Evolutionary conservation across 805 yeast genomes (phyloP).

Genomic region (Hanseniaspora osmophila): DNA sequence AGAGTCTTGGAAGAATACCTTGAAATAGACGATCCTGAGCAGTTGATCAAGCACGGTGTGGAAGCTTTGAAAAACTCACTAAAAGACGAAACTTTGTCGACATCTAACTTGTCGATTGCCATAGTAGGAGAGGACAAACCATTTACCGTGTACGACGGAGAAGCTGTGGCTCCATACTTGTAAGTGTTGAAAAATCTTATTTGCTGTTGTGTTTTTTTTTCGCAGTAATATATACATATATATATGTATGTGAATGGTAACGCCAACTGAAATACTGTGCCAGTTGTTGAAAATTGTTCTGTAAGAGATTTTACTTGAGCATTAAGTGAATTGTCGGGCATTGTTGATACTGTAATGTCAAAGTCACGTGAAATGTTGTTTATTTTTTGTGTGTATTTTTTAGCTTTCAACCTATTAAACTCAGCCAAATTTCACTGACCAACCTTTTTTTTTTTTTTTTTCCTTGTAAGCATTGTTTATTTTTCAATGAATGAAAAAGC

Average conservation of each 20-base stretch:
- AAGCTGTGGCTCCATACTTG: slow-evolving; percentile 39
- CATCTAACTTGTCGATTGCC: slow-evolving; percentile 77
- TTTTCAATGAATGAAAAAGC: too few relatives aligned
- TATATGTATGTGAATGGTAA: too few relatives aligned
- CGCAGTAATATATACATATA: neutral
- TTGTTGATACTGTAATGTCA: too few relatives aligned
- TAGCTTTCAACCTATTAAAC: too few relatives aligned
- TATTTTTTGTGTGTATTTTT: neutral
- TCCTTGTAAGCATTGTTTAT: neutral
- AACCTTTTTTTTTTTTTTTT: too few relatives aligned
- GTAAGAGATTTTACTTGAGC: too few relatives aligned
- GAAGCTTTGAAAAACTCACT: slow-evolving; percentile 87
- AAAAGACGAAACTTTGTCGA: slow-evolving; percentile 83
- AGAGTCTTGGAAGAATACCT: slow-evolving; percentile 61
- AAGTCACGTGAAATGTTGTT: neutral
- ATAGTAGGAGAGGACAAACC: slow-evolving; percentile 73
- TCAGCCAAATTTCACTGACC: too few relatives aligned
- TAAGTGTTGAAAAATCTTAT: too few relatives aligned
- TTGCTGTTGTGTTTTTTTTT: neutral
- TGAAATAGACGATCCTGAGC: slow-evolving; percentile 45
- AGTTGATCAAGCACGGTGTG: slow-evolving; percentile 72
- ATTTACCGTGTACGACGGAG: slow-evolving; percentile 76
- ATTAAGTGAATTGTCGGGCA: too few relatives aligned
- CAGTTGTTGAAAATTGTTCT: too few relatives aligned
- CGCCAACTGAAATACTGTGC: too few relatives aligned